These are phyloP conservation scores for Erodium trifolium DNA, from an alignment of 441 rosid genomes.

Conservation along the genomic window DNA sequence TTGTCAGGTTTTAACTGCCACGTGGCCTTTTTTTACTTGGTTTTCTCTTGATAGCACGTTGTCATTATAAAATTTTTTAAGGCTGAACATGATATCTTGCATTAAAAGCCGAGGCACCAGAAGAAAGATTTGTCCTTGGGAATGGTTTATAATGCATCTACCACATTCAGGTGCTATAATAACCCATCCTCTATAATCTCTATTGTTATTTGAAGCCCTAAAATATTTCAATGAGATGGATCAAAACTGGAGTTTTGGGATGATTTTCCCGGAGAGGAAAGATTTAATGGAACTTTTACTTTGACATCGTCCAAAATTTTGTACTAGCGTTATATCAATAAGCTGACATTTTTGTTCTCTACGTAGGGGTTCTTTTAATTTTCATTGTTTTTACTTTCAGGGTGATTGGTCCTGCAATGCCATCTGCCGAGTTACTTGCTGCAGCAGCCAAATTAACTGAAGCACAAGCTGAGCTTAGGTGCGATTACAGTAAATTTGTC, in stretches of 20 bases:
- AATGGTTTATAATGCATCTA: not conserved
- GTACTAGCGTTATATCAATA: not conserved
- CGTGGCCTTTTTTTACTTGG: too few species aligned
- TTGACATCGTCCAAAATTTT: not conserved
- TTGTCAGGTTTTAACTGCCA: too few species aligned
- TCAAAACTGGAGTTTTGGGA: not conserved
- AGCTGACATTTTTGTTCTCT: not conserved
- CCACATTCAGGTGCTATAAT: not conserved
- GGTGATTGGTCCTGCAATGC: conserved; percentile 88
- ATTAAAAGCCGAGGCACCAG: not conserved
- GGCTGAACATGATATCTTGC: not conserved
- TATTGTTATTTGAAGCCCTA: not conserved
- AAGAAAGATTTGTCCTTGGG: not conserved
- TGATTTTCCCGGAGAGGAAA: not conserved
- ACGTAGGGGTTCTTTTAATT: not conserved
- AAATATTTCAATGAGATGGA: not conserved
- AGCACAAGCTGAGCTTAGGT: conserved; percentile 88
- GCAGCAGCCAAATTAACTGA: conserved; percentile 93
- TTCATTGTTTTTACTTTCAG: conserved; percentile 31
- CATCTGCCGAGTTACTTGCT: conserved; percentile 83
- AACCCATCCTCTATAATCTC: not conserved
- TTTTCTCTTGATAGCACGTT: too few species aligned
- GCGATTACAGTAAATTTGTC: conserved; percentile 5
- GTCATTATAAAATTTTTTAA: not conserved
- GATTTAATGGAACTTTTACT: not conserved